Evolutionary conservation across 768 basidiomycete genomes (phyloP).

Genomic region (Plicaturopsis crispa): DNA sequence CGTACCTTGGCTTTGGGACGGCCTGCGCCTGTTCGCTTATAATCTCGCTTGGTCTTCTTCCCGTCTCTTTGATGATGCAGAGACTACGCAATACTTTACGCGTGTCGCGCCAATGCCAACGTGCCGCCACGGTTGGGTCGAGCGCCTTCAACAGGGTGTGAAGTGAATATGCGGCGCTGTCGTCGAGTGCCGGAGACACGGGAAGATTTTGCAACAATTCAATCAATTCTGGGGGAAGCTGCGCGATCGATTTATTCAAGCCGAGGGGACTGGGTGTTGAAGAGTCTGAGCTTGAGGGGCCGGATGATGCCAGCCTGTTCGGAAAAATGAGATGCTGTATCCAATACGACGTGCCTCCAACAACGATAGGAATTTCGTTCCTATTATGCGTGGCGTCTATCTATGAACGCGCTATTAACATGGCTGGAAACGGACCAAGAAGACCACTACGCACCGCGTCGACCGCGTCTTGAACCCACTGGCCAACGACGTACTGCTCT

Average conservation of each 20-base stretch:
- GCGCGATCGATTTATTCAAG: slow-evolving; percentile 32
- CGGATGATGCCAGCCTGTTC: slow-evolving; percentile 43
- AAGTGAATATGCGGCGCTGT: slow-evolving; percentile 52
- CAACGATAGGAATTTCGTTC: slow-evolving; percentile 74
- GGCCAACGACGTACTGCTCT: slow-evolving; percentile 78
- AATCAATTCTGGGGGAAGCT: slow-evolving; percentile 39
- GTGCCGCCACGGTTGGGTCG: slow-evolving; percentile 63
- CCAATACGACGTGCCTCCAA: slow-evolving; percentile 97
- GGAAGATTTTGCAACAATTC: slow-evolving; percentile 53
- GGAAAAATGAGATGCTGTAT: slow-evolving; percentile 94
- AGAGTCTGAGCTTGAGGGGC: slow-evolving; percentile 8
- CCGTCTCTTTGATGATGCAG: slow-evolving; percentile 66
- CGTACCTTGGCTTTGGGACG: slow-evolving; percentile 43
- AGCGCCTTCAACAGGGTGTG: slow-evolving; percentile 58
- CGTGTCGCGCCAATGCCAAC: slow-evolving; percentile 97
- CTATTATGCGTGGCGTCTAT: slow-evolving; percentile 65
- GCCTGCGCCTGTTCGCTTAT: slow-evolving; percentile 51
- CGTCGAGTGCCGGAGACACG: slow-evolving; percentile 47
- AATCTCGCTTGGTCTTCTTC: slow-evolving; percentile 59
- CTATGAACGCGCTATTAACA: slow-evolving; percentile 26
- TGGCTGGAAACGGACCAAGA: slow-evolving; percentile 1
- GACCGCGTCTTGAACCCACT: slow-evolving; percentile 85
- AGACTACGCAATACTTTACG: slow-evolving; percentile 83
- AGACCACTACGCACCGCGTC: slow-evolving; percentile 46
- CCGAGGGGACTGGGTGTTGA: slow-evolving; percentile 22